Conservation (phyloP, 768 basidiomycete genomes). For the Symmetrospora coprosmae region DNA sequence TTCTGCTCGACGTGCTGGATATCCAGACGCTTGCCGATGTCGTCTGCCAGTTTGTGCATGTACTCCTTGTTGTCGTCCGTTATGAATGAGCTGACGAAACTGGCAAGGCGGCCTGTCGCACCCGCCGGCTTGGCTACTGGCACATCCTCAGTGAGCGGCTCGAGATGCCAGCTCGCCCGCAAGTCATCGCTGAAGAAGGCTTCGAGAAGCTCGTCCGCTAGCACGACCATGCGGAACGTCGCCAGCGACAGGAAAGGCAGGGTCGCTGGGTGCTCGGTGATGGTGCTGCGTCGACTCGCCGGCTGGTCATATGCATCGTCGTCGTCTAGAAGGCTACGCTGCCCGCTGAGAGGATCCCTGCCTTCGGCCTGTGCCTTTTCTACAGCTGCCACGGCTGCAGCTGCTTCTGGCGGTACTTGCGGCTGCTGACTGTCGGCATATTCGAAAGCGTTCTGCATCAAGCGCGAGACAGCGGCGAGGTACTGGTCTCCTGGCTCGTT, state of each 20-base stretch:
- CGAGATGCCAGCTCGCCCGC: constrained; percentile 65
- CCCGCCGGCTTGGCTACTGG: constrained; percentile 41
- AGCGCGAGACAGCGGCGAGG: constrained; percentile 78
- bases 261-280: constrained; percentile 33
- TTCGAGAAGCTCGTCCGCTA: constrained; percentile 90
- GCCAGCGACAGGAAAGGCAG: constrained; percentile 60
- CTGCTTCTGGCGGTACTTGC: constrained; percentile 40
- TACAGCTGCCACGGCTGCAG: constrained; percentile 32
- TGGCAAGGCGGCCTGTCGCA: constrained; percentile 46
- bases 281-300: constrained; percentile 27
- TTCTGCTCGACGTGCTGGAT: constrained; percentile 57
- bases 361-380: background rate
- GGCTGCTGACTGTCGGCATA: constrained; percentile 51
- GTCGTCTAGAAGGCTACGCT: background rate
- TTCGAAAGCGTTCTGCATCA: constrained; percentile 87
- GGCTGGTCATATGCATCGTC: constrained; percentile 39
- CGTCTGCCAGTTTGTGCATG: constrained; percentile 83
- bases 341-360: background rate
- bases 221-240: constrained; percentile 97
- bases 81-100: constrained; percentile 76
- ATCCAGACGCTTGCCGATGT: constrained; percentile 84
- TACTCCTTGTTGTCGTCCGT: constrained; percentile 84
- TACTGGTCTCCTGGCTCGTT: constrained; percentile 93
- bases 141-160: constrained; percentile 46
- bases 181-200: constrained; percentile 92